Conservation (phyloP, 805 yeast genomes). For the Sugiyamaella mastotermitis region DNA sequence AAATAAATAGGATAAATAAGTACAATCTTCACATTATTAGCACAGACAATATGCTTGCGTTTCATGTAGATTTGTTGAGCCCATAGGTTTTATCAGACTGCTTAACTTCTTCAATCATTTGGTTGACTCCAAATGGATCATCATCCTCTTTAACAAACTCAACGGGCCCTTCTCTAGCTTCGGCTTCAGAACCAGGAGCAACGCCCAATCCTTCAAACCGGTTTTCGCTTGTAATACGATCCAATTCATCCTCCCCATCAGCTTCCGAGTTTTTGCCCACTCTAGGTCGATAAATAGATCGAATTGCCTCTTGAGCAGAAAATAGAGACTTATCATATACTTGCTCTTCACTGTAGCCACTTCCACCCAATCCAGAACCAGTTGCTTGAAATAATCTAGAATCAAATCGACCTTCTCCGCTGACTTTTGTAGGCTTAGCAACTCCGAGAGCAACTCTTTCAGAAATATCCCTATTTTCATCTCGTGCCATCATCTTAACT, state of each 20-base stretch:
- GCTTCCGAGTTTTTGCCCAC: conserved; percentile 25
- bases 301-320: conserved; percentile 44
- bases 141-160: conserved; percentile 38
- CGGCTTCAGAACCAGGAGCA: conserved; percentile 15
- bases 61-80: conserved; percentile 2
- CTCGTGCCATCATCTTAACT: conserved; percentile 38
- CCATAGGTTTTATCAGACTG: conserved; percentile 4
- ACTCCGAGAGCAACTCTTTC: conserved; percentile 51
- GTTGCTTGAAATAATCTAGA: conserved; percentile 49
- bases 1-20: no score
- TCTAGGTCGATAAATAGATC: conserved; percentile 43
- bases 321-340: conserved; percentile 57
- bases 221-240: conserved; percentile 20
- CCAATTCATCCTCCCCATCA: conserved; percentile 22
- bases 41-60: no score
- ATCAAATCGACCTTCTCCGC: conserved; percentile 47
- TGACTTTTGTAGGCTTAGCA: conserved; percentile 32
- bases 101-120: conserved; percentile 15
- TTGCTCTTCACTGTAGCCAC: conserved; percentile 37
- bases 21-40: no score
- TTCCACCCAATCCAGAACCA: conserved; percentile 11
- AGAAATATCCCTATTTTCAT: conserved; percentile 46
- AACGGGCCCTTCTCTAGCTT: conserved; percentile 37
- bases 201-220: conserved; percentile 27
- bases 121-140: conserved; percentile 20